Conservation (phyloP, 805 yeast species). For the Lipomyces starkeyi region DNA sequence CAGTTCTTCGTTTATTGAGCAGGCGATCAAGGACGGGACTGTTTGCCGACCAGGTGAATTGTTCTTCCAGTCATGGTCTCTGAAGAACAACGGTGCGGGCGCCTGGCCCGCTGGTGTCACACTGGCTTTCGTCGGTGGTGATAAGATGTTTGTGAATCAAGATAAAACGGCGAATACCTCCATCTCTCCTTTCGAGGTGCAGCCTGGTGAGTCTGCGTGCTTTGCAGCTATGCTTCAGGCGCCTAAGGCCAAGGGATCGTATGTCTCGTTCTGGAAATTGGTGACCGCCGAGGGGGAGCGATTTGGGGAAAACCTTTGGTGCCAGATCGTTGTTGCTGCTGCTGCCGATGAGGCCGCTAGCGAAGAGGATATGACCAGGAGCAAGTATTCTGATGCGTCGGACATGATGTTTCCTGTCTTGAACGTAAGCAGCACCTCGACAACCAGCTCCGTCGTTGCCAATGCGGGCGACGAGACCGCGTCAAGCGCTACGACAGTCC, state of each 20-base stretch:
- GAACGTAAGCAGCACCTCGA: conserved; percentile 11
- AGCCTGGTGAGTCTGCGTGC: conserved; percentile 30
- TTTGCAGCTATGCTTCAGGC: conserved; percentile 33
- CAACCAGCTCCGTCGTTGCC: conserved; percentile 19
- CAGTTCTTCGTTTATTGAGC: conserved; percentile 18
- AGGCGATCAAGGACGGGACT: conserved; percentile 21
- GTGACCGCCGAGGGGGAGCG: conserved; percentile 29
- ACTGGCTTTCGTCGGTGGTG: conserved; percentile 25
- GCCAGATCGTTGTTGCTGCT: conserved; percentile 26
- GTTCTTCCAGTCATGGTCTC: conserved; percentile 35
- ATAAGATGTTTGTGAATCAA: conserved; percentile 15
- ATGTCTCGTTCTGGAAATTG: conserved; percentile 28
- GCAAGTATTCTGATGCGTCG: conserved; percentile 36
- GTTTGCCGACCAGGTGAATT: conserved; percentile 24
- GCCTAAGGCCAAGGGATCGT: conserved; percentile 19
- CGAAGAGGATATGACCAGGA: conserved; percentile 30
- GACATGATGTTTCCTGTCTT: conserved; percentile 31
- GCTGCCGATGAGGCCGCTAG: conserved; percentile 3
- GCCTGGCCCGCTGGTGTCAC: conserved; percentile 35
- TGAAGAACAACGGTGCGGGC: conserved; percentile 29
- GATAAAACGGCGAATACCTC: conserved; percentile 17
- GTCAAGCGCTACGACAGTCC: conserved; percentile 8
- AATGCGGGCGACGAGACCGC: conserved; percentile 21
- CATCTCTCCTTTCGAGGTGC: conserved; percentile 21
- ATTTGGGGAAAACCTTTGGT: conserved; percentile 32